A percentile compares a stretch with the other conserved stretches of the same genome.
These are phyloP conservation scores for Suillus occidentalis DNA, from an alignment of 768 basidiomycete genomes.

Conservation along the genomic window DNA sequence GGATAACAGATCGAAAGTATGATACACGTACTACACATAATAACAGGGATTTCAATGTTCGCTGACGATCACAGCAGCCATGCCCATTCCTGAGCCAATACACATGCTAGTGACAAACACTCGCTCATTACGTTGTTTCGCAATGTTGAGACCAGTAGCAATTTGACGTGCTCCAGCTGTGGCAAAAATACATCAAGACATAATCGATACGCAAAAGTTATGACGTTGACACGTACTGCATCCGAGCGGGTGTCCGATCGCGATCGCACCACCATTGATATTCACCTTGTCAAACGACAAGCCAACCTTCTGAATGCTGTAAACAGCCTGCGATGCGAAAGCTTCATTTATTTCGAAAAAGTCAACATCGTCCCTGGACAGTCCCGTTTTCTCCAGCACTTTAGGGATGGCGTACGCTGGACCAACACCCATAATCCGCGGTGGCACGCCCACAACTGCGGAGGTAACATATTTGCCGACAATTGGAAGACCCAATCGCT, in stretches of 20 bases:
- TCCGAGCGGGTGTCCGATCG: constrained; percentile 86
- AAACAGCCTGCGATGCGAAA: constrained; percentile 82
- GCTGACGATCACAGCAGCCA: constrained; percentile 84
- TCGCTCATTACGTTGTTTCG: constrained; percentile 72
- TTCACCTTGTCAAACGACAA: constrained; percentile 82
- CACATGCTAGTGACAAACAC: constrained; percentile 93
- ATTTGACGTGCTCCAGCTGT: constrained; percentile 84
- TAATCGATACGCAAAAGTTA: constrained; percentile 8
- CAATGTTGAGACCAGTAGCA: constrained; percentile 79
- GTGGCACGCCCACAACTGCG: constrained; percentile 75
- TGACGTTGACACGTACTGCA: constrained; percentile 53
- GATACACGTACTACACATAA: background rate
- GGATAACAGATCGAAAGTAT: background rate
- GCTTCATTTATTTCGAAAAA: constrained; percentile 94
- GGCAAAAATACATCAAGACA: background rate
- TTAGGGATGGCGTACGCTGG: constrained; percentile 87
- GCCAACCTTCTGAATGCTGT: constrained; percentile 64
- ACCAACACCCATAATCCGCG: constrained; percentile 89
- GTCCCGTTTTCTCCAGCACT: constrained; percentile 63
- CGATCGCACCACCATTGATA: constrained; percentile 85
- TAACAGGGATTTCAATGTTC: constrained; percentile 56
- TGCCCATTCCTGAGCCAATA: constrained; percentile 87
- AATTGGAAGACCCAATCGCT: constrained; percentile 82
- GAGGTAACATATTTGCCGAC: constrained; percentile 82
- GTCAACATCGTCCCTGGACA: constrained; percentile 73